Base-by-base conservation (phyloP, 805 yeast genomes). In the Candida tammaniensis region DNA sequence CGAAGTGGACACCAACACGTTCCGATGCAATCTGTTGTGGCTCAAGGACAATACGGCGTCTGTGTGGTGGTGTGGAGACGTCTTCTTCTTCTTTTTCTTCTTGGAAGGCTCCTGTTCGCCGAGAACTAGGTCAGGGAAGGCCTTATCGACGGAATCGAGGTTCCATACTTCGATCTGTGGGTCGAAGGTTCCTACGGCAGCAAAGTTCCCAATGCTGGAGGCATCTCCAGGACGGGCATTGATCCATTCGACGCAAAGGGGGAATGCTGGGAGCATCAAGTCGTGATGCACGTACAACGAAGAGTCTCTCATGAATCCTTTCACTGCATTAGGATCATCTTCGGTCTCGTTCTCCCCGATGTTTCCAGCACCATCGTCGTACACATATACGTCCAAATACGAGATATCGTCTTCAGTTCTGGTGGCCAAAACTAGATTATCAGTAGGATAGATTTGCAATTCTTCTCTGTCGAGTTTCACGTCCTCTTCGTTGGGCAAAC, bases 131-230 rank as follows among this genome's bases (percentile, higher is more conserved):
- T 89, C 96, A 10, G 98, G 98, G 73, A 86, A 91, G 17, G 95
- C 91, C 52, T 87, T 87, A 48, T 93, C 98, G 22, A 91, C 70
- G 44, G 82, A 80, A 57, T 93, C 98, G 51, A 93, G 68, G 60
- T 93, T 88, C 98, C 98, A 93, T 42, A 93, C 75, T 64, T 93
- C 98, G 59, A 93, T 91, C 54, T 85, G 94, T 25, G 98, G 98
- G 49, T 91, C 98, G 57, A 93, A 91, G 2, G 98, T 86, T 55
- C 98, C 98, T 45, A 93, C 70, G 10, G 98, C 98, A 2, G 95
- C 98, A 61, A 86, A 88, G 61, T 88, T 93, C 8, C 95, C 96
- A 19, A 79, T 63, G 41, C 77, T 74, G 24, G 39, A 49, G 22
- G 67, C 65, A 18, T 29, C 33, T 10, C 60, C 48, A 20, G 94